phyloP scores from a whole-genome alignment of 257 asterid species.

The Jacaranda mimosifolia region DNA sequence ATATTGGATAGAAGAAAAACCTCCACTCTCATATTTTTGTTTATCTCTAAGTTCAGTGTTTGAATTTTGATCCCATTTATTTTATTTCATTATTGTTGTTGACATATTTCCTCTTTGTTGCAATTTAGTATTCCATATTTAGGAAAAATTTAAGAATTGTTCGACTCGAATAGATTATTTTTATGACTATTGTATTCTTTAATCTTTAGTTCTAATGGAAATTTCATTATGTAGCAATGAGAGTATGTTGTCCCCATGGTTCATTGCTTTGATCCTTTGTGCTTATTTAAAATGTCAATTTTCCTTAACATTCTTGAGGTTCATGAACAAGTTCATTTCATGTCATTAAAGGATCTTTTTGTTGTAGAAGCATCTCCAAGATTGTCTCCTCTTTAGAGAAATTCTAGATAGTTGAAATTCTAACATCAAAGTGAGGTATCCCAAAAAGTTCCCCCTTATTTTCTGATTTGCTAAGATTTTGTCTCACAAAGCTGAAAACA shows the following conservation, averaged over 20 bases:
- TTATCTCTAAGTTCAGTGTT: neutral
- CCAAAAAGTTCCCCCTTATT: neutral
- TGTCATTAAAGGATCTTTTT: neutral
- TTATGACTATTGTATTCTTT: slow-evolving; percentile 43
- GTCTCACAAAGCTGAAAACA: neutral
- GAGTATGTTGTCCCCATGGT: neutral
- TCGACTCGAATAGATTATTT: neutral
- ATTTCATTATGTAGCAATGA: neutral
- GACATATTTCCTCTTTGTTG: neutral
- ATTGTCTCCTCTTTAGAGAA: neutral
- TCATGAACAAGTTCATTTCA: slow-evolving; percentile 18
- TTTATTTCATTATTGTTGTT: slow-evolving; percentile 25
- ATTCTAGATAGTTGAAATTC: too few species aligned
- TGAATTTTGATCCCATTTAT: slow-evolving; percentile 1
- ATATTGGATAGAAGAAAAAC: slow-evolving; percentile 39
- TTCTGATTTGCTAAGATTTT: neutral
- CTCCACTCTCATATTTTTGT: too few species aligned
- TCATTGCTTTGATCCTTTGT: neutral
- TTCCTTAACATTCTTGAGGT: neutral
- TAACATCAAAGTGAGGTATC: neutral
- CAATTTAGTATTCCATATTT: too few species aligned
- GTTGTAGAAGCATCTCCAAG: neutral
- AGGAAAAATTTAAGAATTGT: neutral
- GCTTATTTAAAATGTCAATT: neutral
- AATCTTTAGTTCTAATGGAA: slow-evolving; percentile 23